Evolutionary conservation across 2,329 filamentous ascomycete species (phyloP), one percentile per base, ranked within the genome.

Genomic region (Sporothrix mexicana): DNA sequence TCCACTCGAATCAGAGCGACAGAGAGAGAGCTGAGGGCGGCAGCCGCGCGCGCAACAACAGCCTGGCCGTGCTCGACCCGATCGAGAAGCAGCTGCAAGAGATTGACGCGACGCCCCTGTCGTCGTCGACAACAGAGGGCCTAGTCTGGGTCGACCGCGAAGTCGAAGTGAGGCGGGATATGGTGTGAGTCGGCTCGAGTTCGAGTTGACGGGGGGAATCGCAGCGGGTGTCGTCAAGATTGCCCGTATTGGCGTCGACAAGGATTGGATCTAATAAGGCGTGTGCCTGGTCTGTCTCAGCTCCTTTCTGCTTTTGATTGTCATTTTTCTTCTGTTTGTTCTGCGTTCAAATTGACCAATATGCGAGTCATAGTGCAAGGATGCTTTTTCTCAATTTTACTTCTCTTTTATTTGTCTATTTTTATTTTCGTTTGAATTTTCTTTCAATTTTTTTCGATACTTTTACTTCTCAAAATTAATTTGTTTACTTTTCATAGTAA

Each of bases 51-150:
- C 64, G 64, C 51, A 74, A 55, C 73, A 74, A 74, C n/a, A 66
- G 62, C 8, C 20, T 17, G 47, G 51, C 53, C 55, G 67, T 47
- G 25, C 47, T 51, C 47, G 73, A 77, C 41, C 68, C 71, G 36
- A 45, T 77, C 5, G 78, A 79, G 49, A 71, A 73, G 17, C 76
- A 78, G 73, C 74, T 79, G 43, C 73, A 76, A 4, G 25, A 72
- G 3, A 77, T 78, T 13, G 78, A 77, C 9, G 74, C 73, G 7
- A 53, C 61, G 10, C 51, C 43, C 1, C 17, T 69, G 49, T 57
- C 67, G 15, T 10, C 49, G 49, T 57, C 67, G 23, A n/a, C 49
- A 9, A 53, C 45, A 13, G 62, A 72, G 1, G 71, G 70, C 43
- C 62, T 55, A 4, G 77, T 78, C 4, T 74, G 75, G 73, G 74